Evolutionary conservation across 225 moss, liverwort and hornwort species (phyloP).

Genomic region (Ulota crispa): DNA sequence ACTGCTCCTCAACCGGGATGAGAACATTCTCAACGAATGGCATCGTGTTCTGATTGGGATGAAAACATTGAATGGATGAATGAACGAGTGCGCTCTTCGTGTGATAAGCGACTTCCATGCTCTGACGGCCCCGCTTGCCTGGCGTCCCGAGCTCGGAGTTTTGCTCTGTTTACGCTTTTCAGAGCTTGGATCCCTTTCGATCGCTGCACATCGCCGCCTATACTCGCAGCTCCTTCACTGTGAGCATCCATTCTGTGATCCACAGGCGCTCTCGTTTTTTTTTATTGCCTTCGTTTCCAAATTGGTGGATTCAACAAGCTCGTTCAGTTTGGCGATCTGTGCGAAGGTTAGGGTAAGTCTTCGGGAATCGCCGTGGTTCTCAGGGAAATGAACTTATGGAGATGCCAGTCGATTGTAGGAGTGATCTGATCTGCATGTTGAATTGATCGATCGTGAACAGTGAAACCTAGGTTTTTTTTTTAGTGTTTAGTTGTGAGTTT

Average conservation of each 20-base stretch:
- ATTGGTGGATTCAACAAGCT: conserved; percentile 16
- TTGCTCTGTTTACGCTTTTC: neutral
- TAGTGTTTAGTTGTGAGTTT: neutral
- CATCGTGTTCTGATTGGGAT: fast-evolving
- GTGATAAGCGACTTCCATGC: conserved; percentile 6
- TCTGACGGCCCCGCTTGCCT: neutral
- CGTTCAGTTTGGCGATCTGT: conserved; percentile 5
- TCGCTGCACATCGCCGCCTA: neutral
- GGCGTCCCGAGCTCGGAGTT: conserved; percentile 22
- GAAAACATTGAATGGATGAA: neutral
- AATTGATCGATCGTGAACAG: neutral
- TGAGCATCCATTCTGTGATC: neutral
- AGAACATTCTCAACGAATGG: neutral
- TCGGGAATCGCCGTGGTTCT: neutral
- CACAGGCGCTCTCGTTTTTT: neutral
- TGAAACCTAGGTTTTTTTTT: conserved; percentile 22
- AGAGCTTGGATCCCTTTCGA: neutral
- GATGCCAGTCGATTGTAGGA: neutral
- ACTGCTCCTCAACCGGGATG: neutral
- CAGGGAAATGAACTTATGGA: neutral
- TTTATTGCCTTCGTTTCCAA: neutral
- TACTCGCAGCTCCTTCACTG: neutral
- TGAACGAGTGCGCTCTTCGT: neutral
- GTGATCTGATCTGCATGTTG: conserved; percentile 10
- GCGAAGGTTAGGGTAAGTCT: conserved; percentile 16